Evolutionary conservation across 2,329 filamentous ascomycete species (phyloP).

Genomic region (Paecilomyces niveus): DNA sequence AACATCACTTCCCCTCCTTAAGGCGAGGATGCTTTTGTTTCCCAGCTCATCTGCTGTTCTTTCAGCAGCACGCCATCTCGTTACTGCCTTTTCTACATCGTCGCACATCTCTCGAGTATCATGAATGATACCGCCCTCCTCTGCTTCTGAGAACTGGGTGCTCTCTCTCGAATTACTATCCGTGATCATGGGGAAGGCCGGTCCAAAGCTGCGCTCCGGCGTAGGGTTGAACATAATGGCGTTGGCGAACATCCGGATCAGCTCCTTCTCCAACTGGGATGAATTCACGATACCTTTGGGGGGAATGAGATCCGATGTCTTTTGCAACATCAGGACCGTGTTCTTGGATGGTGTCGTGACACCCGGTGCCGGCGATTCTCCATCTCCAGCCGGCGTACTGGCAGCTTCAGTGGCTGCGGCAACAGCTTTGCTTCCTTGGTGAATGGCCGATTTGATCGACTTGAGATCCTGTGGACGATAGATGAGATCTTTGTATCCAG

Average conservation of each 20-base stretch:
- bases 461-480: constrained; percentile 71
- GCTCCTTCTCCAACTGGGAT: constrained; percentile 81
- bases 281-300: constrained; percentile 90
- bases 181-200: constrained; percentile 48
- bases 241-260: constrained; percentile 96
- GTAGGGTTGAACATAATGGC: constrained; percentile 98
- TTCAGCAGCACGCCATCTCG: constrained; percentile 69
- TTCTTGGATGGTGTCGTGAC: constrained; percentile 31
- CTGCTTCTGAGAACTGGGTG: constrained; percentile 56
- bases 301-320: constrained; percentile 70
- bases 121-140: constrained; percentile 80
- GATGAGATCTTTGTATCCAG: constrained; percentile 67
- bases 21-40: constrained; percentile 29
- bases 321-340: constrained; percentile 37
- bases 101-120: constrained; percentile 86
- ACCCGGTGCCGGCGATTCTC: constrained; percentile 39
- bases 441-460: constrained; percentile 65
- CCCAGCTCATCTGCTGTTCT: constrained; percentile 31
- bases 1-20: constrained; percentile 30
- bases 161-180: constrained; percentile 29
- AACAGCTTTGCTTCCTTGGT: constrained; percentile 38
- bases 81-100: constrained; percentile 73
- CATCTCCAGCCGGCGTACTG: constrained; percentile 56
- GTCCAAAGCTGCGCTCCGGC: constrained; percentile 62
- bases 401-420: constrained; percentile 51